A percentile compares a stretch with the other conserved stretches of the same genome.
These are phyloP conservation scores for Ceratobasidium sp. DNA, from an alignment of 1,284 basidiomycete species.

Conservation along the genomic window DNA sequence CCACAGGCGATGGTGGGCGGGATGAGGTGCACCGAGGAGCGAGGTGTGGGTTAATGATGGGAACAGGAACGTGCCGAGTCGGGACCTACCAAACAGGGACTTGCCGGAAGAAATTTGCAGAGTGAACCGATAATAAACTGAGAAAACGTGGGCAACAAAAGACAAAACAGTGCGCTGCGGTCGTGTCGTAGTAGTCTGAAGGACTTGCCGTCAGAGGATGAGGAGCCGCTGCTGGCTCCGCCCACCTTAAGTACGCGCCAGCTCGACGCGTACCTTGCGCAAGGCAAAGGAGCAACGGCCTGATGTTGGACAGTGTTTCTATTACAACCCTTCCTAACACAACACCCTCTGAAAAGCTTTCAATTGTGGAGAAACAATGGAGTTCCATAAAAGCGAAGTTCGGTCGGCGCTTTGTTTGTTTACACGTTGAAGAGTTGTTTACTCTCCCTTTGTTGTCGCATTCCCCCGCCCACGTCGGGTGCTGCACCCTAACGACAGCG, in stretches of 20 bases:
- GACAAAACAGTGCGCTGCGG: constrained; percentile 38
- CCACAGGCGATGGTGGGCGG: constrained; percentile 29
- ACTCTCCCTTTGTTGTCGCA: constrained; percentile 16
- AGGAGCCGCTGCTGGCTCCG: neutral
- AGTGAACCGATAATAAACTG: constrained; percentile 32
- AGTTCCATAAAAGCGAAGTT: constrained; percentile 14
- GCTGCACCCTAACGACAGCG: neutral
- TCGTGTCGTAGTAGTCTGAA: constrained; percentile 34
- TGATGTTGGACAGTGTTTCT: constrained; percentile 31
- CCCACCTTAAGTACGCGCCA: constrained; percentile 29
- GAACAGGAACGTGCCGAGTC: constrained; percentile 44
- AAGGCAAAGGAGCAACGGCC: constrained; percentile 28
- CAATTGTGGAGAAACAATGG: constrained; percentile 42
- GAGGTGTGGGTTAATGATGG: constrained; percentile 38
- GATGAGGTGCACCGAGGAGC: constrained; percentile 31
- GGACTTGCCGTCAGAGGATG: constrained; percentile 36
- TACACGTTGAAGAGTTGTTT: constrained; percentile 26
- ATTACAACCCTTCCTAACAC: constrained; percentile 20
- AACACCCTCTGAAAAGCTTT: constrained; percentile 7
- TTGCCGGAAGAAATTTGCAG: constrained; percentile 41
- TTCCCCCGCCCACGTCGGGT: constrained; percentile 4
- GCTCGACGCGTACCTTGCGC: constrained; percentile 2
- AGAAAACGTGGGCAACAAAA: constrained; percentile 34
- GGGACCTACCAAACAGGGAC: constrained; percentile 43
- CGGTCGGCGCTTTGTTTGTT: constrained; percentile 34